A percentile compares a stretch with the other conserved stretches of the same genome.
Evolutionary conservation across 306 rosid species (phyloP).

Genomic region (Citrullus amarus): DNA sequence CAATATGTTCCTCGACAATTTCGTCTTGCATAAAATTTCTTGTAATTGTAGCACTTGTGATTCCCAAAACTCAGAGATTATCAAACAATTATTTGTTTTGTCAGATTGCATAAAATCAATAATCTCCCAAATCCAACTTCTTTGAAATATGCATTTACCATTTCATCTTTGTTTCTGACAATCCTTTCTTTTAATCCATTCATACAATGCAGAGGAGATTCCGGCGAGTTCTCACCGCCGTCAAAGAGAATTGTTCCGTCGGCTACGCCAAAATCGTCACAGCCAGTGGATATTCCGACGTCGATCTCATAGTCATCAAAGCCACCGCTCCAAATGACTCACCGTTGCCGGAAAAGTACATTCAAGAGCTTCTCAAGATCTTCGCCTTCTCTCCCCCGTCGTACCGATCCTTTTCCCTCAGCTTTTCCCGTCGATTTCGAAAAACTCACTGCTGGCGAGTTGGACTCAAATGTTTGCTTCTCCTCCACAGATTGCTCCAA

Average conservation of each 20-base stretch:
- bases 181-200: neutral
- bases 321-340: slow-evolving; percentile 59
- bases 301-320: slow-evolving; percentile 44
- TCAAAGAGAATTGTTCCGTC: slow-evolving; percentile 40
- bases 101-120: neutral
- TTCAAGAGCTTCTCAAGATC: slow-evolving; percentile 40
- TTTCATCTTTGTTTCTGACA: neutral
- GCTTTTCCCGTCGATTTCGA: slow-evolving; percentile 58
- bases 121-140: too few species aligned
- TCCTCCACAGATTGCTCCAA: slow-evolving; percentile 66
- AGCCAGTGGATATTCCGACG: slow-evolving; percentile 36
- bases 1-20: too few species aligned
- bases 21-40: too few species aligned
- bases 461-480: slow-evolving; percentile 72
- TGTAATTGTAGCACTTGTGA: neutral
- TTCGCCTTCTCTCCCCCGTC: slow-evolving; percentile 53
- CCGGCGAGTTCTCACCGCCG: slow-evolving; percentile 26
- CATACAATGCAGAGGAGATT: slow-evolving; percentile 36
- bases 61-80: neutral
- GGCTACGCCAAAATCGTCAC: slow-evolving; percentile 63
- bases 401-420: slow-evolving; percentile 30
- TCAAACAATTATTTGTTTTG: neutral
- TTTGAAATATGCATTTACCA: neutral
- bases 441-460: slow-evolving; percentile 58
- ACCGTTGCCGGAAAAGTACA: slow-evolving; percentile 46